Base-by-base conservation (phyloP, 768 basidiomycete species). In the Hericium coralloides region DNA sequence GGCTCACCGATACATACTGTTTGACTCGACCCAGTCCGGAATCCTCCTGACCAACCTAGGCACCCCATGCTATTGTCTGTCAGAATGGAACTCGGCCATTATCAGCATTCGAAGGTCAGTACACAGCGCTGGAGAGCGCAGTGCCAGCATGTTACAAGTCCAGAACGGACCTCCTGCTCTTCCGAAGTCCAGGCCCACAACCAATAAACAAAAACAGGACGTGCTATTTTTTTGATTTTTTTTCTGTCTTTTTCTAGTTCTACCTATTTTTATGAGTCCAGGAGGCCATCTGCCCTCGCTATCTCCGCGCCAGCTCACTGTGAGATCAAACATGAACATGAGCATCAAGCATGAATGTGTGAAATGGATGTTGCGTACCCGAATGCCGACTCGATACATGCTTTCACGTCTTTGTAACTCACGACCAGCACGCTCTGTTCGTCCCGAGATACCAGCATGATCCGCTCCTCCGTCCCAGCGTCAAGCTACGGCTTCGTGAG, bases 401-500 rank as follows among this genome's bases (percentile, higher is more conserved):
- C 68, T 72, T 90, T 95, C 73, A 98, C 79, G 55, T 97, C 94
- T 68, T 87, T 89, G 73, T 94, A 97, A 67, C 83, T 90, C 41
- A 97, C 93, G 9, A 95, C 90, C 15, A 98, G 78, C 68, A 94
- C 97, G 65, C 87, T 94, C 74, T 95, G 95, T 68, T 98, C 97
- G 68, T 99, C 95, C 49, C 95, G 78, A 6, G 93, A 85, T 25
- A 97, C 84, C 23, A 99, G 80, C 94, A 98, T 95, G 61, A 99
- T 77, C 60, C 85, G 86, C 68, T 99, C 97, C 47, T 98, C 95
- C 14, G 87, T 82, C 6, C 95, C 95, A 8, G 87, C 86, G 68
- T 99, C 97, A 52, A 98, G 82, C 92, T 95, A 60, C 10, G 26
- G n/a, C 31, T 17, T 17, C 18, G 17, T 45, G n/a, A 45, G 43